Evolutionary conservation across 1,284 basidiomycete species (phyloP), one percentile per base, ranked within the genome.

Genomic region (Naganishia sp.): DNA sequence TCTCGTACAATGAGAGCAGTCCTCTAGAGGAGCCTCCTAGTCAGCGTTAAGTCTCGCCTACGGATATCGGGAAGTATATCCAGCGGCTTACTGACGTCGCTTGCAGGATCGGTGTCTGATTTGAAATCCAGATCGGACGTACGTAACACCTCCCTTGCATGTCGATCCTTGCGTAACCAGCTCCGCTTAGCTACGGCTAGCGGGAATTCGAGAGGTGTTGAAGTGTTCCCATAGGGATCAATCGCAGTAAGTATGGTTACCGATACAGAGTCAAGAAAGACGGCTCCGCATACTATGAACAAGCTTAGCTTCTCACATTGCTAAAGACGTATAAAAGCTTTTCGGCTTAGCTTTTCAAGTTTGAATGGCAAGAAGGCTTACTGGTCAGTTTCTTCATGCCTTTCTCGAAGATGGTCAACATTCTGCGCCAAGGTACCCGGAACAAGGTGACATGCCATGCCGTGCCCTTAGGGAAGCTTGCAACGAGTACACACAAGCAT

Each of bases 281-380:
- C 28, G 28, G 28, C 5, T 28, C 28, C 3, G 28, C 28, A 5
- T 28, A 28, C 28, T 5, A 3, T 28, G 5, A 28, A 5, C 28
- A 28, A 28, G 28, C 28, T 28, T 28, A 28, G 21, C 50, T 25
- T 52, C 31, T 15, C 21, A 52, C 3, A 52, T 52, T 52, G 50
- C 50, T 52, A 23, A 25, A 25, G 21, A 23, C 9, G 25, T 25
- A 28, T 28, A 28, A 28, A 28, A 28, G 28, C 28, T 28, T 28
- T 28, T 28, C 28, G 5, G 28, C 28, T 28, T 28, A 28, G 2
- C 28, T 28, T 28, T 13, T 54, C 23, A 33, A 54, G 52, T 33
- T 31, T 33, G 9, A 28, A 28, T 9, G 25, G 70, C 63, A 77
- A 71, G 53, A 75, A 72, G 48, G 79, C 66, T 13, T 50, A 57